Conservation (phyloP, 768 basidiomycete species). For the Nidularia sp. region DNA sequence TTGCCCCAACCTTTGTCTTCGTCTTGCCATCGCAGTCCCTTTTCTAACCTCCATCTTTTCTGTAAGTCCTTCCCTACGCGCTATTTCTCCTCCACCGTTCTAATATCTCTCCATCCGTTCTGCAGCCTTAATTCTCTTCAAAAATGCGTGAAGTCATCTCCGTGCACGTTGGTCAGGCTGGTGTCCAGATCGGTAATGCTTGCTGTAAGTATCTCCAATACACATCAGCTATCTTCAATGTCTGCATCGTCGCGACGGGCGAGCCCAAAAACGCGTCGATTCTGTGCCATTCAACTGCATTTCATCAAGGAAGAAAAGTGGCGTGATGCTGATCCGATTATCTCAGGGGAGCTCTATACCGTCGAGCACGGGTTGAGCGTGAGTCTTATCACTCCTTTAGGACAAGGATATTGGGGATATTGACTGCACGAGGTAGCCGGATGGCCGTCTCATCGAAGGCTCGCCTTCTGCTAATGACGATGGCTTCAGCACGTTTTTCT, state of each 20-base stretch:
- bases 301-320: constrained; percentile 16
- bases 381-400: constrained; percentile 26
- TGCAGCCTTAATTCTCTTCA: constrained; percentile 17
- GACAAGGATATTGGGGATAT: constrained; percentile 4
- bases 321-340: constrained; percentile 34
- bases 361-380: constrained; percentile 98
- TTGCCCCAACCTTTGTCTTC: constrained; percentile 34
- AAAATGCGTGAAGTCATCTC: constrained; percentile 96
- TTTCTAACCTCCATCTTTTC: constrained; percentile 16
- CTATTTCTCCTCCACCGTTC: constrained; percentile 7
- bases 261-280: constrained; percentile 26
- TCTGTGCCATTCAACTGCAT: constrained; percentile 10
- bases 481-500: constrained; percentile 99
- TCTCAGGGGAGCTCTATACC: constrained; percentile 94
- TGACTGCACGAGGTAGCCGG: constrained; percentile 58
- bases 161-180: constrained; percentile 97
- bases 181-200: constrained; percentile 97
- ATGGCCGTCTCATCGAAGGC: constrained; percentile 83
- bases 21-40: constrained; percentile 40
- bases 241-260: constrained; percentile 12
- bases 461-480: constrained; percentile 74
- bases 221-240: constrained; percentile 4
- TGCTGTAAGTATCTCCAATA: constrained; percentile 73
- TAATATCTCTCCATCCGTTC: constrained; percentile 12
- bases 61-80: constrained; percentile 26